Evolutionary conservation across 2,329 filamentous ascomycete species (phyloP).

Genomic region (Stromatinia cepivora): DNA sequence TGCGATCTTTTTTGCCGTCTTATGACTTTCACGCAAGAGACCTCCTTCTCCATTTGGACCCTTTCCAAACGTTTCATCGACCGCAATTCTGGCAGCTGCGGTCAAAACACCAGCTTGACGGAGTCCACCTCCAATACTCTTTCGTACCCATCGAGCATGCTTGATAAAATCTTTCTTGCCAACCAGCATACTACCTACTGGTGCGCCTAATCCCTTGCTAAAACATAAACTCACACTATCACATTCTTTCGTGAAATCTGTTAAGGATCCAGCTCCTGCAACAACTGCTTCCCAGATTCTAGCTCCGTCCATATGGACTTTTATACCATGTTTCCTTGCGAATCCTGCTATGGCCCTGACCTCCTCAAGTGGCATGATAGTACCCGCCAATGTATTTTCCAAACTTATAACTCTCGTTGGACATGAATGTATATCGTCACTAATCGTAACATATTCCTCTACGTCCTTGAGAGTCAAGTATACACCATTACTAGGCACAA

Average conservation of each 20-base stretch:
- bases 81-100: slow-evolving; percentile 71
- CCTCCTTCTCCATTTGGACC: slow-evolving; percentile 60
- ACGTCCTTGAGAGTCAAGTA: slow-evolving; percentile 66
- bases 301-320: slow-evolving; percentile 77
- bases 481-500: slow-evolving; percentile 68
- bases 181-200: slow-evolving; percentile 74
- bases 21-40: slow-evolving; percentile 60
- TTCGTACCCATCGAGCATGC: slow-evolving; percentile 73
- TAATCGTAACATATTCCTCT: slow-evolving; percentile 60
- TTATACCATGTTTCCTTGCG: slow-evolving; percentile 62
- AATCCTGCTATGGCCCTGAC: slow-evolving; percentile 68
- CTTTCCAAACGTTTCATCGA: slow-evolving; percentile 74
- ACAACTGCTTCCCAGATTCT: slow-evolving; percentile 79
- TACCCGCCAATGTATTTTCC: slow-evolving; percentile 82
- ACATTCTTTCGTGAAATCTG: slow-evolving; percentile 67
- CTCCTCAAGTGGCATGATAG: slow-evolving; percentile 75
- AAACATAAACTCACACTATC: slow-evolving; percentile 79
- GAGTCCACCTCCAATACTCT: slow-evolving; percentile 77
- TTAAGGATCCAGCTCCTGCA: slow-evolving; percentile 64
- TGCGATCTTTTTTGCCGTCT: slow-evolving; percentile 61
- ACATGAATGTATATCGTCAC: slow-evolving; percentile 72
- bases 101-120: slow-evolving; percentile 76
- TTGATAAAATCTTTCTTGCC: slow-evolving; percentile 56
- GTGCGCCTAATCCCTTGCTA: slow-evolving; percentile 79
- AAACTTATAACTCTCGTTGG: slow-evolving; percentile 80